Evolutionary conservation across 306 rosid genomes (phyloP).

Genomic region (Carpinus fangiana): DNA sequence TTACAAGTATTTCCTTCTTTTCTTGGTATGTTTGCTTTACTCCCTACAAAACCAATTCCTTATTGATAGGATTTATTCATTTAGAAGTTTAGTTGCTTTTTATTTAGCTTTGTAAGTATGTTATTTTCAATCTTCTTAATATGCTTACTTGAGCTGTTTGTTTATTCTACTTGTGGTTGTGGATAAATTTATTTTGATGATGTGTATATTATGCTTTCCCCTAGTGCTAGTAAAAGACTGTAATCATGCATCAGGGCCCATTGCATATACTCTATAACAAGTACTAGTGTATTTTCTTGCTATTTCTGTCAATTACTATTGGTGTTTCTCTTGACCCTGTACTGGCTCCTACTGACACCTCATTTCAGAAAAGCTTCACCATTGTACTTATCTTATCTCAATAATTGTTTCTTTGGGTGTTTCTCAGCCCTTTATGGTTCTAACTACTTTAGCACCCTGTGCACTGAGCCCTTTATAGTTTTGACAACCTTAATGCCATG

Average conservation of each 20-base stretch:
- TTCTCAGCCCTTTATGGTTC: background rate
- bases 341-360: background rate
- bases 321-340: background rate
- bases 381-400: background rate
- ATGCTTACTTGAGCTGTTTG: background rate
- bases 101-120: constrained; percentile 17
- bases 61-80: background rate
- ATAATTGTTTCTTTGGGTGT: background rate
- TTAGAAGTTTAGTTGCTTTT: background rate
- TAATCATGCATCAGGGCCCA: background rate
- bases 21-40: constrained; percentile 66
- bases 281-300: background rate
- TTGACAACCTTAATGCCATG: background rate
- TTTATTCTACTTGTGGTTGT: background rate
- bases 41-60: constrained; percentile 9
- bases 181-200: background rate
- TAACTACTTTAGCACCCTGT: background rate
- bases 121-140: constrained; percentile 8
- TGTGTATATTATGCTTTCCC: background rate
- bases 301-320: background rate
- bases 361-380: background rate
- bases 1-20: constrained; percentile 91
- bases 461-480: background rate
- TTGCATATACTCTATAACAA: background rate
- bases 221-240: background rate